These are phyloP conservation scores for Mallotus repandus DNA, from an alignment of 441 rosid genomes.

Conservation along the genomic window DNA sequence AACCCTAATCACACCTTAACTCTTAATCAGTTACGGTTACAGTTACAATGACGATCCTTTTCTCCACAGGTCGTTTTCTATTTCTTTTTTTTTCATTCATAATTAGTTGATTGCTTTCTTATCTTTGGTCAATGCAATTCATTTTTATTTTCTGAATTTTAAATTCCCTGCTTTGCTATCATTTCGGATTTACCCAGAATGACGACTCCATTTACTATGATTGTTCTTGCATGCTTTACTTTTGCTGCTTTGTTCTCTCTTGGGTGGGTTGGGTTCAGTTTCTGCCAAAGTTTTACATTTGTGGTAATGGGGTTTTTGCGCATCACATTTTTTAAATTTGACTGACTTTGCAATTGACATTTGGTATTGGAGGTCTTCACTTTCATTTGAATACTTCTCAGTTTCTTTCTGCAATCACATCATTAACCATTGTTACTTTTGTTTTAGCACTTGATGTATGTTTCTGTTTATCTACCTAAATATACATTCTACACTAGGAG, in stretches of 20 bases:
- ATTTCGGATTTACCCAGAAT: neutral
- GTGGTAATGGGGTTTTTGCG: neutral
- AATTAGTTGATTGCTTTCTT: neutral
- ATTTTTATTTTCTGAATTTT: neutral
- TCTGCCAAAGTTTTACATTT: neutral
- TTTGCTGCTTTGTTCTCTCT: neutral
- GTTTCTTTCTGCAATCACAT: neutral
- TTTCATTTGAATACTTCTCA: neutral
- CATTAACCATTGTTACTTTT: neutral
- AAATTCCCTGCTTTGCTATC: neutral
- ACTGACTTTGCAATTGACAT: neutral
- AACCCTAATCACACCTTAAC: slow-evolving; percentile 3
- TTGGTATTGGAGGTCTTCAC: neutral
- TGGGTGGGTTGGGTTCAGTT: neutral
- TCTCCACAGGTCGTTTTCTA: neutral
- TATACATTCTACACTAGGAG: neutral
- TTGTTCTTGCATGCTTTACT: neutral
- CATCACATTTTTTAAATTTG: neutral
- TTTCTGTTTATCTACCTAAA: no score
- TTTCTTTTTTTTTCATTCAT: neutral
- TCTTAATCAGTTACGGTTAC: no score
- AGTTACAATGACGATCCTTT: slow-evolving; percentile 12
- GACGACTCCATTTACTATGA: neutral
- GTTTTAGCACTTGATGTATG: neutral
- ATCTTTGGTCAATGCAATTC: neutral